Evolutionary conservation across 345 rosid genomes (phyloP).

Genomic region (Hibiscus syriacus): DNA sequence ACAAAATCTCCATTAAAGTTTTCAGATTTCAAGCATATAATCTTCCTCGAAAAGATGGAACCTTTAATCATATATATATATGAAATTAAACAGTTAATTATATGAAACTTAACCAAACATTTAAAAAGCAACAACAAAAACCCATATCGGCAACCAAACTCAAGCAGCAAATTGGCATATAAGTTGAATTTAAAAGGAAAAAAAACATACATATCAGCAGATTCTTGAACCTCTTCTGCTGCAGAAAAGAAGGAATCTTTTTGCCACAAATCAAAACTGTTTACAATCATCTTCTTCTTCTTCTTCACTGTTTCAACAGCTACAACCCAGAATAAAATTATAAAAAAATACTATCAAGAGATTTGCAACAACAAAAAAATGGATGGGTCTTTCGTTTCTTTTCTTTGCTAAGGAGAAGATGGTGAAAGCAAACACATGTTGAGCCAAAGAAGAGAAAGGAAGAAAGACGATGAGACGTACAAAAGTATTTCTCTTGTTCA

Average conservation of each 20-base stretch:
- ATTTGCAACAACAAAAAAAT: neutral
- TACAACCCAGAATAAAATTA: neutral
- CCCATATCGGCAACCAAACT: neutral
- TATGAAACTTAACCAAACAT: neutral
- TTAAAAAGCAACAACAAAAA: no score
- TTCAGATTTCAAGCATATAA: neutral
- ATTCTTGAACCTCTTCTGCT: constrained; percentile 93
- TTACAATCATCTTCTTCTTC: constrained; percentile 60
- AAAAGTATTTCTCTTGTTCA: constrained; percentile 11
- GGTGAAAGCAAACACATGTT: constrained; percentile 14
- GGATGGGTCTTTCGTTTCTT: neutral
- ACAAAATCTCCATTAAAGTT: neutral
- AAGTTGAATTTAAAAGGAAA: neutral
- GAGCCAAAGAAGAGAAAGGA: constrained; percentile 31
- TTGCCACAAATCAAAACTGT: constrained; percentile 78
- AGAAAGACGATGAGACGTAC: constrained; percentile 11
- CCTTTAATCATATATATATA: neutral
- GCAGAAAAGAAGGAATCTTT: constrained; percentile 82
- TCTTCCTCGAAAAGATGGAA: neutral
- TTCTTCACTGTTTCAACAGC: constrained; percentile 12
- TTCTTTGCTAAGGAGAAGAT: constrained; percentile 10
- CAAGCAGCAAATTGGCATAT: neutral
- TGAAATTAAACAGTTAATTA: neutral
- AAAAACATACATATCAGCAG: constrained; percentile 64
- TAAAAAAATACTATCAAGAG: neutral